These are phyloP conservation scores for Debaryomyces singareniensis DNA, from an alignment of 1,139 yeast genomes.

Conservation along the genomic window DNA sequence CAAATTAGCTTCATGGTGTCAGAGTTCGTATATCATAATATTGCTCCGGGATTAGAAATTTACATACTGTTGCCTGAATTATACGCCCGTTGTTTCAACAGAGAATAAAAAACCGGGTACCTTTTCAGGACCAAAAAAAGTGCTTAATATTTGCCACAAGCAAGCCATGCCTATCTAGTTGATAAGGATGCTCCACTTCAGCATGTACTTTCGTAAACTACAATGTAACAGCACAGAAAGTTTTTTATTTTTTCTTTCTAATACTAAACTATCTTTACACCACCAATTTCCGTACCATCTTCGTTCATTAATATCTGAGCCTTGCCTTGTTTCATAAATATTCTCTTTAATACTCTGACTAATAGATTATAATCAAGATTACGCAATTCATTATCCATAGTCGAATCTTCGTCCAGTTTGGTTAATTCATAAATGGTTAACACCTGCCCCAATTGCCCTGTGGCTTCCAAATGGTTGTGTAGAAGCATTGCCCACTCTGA, in stretches of 20 bases:
- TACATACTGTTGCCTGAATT: too few species aligned
- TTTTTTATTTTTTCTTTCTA: not conserved
- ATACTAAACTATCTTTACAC: slow-evolving; percentile 53
- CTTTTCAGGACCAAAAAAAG: too few species aligned
- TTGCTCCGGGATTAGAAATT: too few species aligned
- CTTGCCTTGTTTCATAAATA: slow-evolving; percentile 58
- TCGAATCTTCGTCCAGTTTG: slow-evolving; percentile 57
- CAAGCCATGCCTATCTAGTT: too few species aligned
- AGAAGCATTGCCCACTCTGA: slow-evolving; percentile 70
- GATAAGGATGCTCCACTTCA: too few species aligned
- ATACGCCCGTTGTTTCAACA: too few species aligned
- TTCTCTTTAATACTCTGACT: slow-evolving; percentile 45
- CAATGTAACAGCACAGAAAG: too few species aligned
- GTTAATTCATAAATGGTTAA: slow-evolving; percentile 77
- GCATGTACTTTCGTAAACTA: too few species aligned
- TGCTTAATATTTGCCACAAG: too few species aligned
- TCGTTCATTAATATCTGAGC: slow-evolving; percentile 63
- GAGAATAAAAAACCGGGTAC: too few species aligned
- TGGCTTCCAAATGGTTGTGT: slow-evolving; percentile 45
- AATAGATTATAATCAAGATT: slow-evolving; percentile 58
- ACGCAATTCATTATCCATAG: slow-evolving; percentile 50
- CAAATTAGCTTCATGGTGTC: too few species aligned
- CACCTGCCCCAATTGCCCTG: slow-evolving; percentile 76
- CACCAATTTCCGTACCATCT: slow-evolving; percentile 48
- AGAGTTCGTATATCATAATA: too few species aligned